phyloP scores from a whole-genome alignment of 1,284 basidiomycete species.

The Ustilago curta region DNA sequence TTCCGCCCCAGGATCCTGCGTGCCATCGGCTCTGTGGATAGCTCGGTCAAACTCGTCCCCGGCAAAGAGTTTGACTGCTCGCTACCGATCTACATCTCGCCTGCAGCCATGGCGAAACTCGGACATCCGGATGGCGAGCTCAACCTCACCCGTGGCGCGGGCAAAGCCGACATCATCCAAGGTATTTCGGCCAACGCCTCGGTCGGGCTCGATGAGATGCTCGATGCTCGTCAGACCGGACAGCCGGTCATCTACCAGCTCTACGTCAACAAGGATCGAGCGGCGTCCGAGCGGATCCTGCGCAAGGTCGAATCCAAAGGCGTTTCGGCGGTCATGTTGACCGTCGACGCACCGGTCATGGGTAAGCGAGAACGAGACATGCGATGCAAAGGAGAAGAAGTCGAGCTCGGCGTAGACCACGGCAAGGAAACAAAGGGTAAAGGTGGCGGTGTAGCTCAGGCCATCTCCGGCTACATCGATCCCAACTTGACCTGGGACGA shows the following conservation, averaged over 20 bases:
- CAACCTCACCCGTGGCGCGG: conserved; percentile 83
- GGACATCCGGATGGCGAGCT: conserved; percentile 93
- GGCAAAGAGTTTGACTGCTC: conserved; percentile 25
- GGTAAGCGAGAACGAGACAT: conserved; percentile 86
- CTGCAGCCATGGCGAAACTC: conserved; percentile 87
- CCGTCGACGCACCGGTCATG: conserved; percentile 87
- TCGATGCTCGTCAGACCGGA: conserved; percentile 73
- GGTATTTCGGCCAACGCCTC: conserved; percentile 89
- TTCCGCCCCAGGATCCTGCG: conserved; percentile 91
- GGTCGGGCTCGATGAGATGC: conserved; percentile 79
- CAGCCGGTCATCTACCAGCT: conserved; percentile 74
- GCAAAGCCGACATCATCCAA: conserved; percentile 81
- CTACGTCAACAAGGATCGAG: conserved; percentile 83
- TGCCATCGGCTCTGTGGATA: conserved; percentile 87
- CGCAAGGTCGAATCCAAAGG: conserved; percentile 79
- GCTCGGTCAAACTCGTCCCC: conserved; percentile 56
- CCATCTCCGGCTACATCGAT: conserved; percentile 73
- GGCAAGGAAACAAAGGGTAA: conserved; percentile 42
- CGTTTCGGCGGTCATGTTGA: conserved; percentile 85
- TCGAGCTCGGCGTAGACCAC: conserved; percentile 65
- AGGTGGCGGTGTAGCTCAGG: conserved; percentile 70
- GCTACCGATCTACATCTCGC: conserved; percentile 77
- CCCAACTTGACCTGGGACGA: conserved; percentile 71
- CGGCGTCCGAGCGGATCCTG: conserved; percentile 79
- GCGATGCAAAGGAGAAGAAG: conserved; percentile 70